phyloP scores from a whole-genome alignment of 2,329 filamentous ascomycete species.

The Sclerotinia spermophila region DNA sequence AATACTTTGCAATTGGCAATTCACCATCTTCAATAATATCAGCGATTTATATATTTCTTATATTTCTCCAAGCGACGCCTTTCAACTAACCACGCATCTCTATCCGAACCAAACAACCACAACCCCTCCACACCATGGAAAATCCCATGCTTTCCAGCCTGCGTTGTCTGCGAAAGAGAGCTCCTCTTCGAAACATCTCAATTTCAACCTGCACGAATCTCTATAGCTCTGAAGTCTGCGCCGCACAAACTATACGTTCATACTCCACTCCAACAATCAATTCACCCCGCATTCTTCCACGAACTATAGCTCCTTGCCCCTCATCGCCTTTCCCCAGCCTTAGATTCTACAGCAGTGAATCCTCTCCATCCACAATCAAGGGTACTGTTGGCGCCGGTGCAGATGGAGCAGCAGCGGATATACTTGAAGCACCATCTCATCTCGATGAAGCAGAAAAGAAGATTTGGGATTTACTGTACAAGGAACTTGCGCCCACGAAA shows the following conservation, averaged over 20 bases:
- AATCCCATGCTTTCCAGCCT: not conserved
- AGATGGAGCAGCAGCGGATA: not conserved
- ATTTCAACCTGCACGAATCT: not conserved
- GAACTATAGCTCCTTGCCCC: not conserved
- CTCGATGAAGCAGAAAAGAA: slow-evolving; percentile 15
- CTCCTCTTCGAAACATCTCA: not conserved
- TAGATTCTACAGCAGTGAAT: slow-evolving; percentile 10
- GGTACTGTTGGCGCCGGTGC: not conserved
- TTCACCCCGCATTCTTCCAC: not conserved
- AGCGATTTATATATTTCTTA: not conserved
- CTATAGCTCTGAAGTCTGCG: not conserved
- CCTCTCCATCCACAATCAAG: slow-evolving; percentile 7
- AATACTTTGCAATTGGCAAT: not conserved
- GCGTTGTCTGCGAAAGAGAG: slow-evolving; percentile 5
- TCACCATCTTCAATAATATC: too few relatives aligned
- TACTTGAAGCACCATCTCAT: slow-evolving; percentile 7
- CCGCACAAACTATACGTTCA: not conserved
- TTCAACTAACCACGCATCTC: not conserved
- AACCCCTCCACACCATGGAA: slow-evolving; percentile 13
- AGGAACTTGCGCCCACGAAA: slow-evolving; percentile 34
- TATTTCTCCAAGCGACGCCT: not conserved
- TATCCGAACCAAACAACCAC: not conserved
- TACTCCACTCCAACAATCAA: not conserved
- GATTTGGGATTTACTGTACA: slow-evolving; percentile 30
- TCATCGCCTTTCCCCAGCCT: slow-evolving; percentile 1